These are phyloP conservation scores for Termitomyces sp. DNA, from an alignment of 768 basidiomycete species.

Conservation along the genomic window DNA sequence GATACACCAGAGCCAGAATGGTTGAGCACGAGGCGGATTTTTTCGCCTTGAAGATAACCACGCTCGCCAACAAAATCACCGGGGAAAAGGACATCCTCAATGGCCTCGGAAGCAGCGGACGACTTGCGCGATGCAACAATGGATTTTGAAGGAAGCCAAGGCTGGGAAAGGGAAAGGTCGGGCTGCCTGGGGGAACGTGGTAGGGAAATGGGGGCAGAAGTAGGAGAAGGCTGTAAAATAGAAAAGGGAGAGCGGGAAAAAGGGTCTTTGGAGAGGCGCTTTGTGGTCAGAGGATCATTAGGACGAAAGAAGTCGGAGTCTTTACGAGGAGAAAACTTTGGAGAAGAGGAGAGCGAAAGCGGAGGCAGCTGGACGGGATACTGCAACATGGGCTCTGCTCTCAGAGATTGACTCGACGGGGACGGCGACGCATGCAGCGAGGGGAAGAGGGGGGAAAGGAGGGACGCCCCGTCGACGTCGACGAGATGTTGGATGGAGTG, in stretches of 20 bases:
- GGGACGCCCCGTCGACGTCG: conserved; percentile 26
- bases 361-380: conserved; percentile 43
- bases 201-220: conserved; percentile 28
- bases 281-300: conserved; percentile 38
- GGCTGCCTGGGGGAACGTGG: conserved; percentile 29
- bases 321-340: conserved; percentile 27
- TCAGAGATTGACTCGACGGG: conserved; percentile 36
- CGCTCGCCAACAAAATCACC: conserved; percentile 77
- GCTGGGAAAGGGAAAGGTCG: conserved; percentile 21
- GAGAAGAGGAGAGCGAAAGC: conserved; percentile 32
- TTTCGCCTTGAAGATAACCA: conserved; percentile 61
- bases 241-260: conserved; percentile 26
- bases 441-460: conserved; percentile 16
- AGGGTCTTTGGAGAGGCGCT: conserved; percentile 37
- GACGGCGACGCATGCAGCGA: conserved; percentile 24
- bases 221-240: conserved; percentile 19
- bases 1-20: conserved; percentile 25
- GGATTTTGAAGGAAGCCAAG: conserved; percentile 20
- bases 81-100: conserved; percentile 63
- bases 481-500: background rate
- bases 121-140: conserved; percentile 29
- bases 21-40: conserved; percentile 52
- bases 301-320: conserved; percentile 35
- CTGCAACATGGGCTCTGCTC: conserved; percentile 57
- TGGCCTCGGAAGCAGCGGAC: conserved; percentile 33